Evolutionary conservation across 805 yeast genomes (phyloP).

Genomic region (Saturnispora besseyi): DNA sequence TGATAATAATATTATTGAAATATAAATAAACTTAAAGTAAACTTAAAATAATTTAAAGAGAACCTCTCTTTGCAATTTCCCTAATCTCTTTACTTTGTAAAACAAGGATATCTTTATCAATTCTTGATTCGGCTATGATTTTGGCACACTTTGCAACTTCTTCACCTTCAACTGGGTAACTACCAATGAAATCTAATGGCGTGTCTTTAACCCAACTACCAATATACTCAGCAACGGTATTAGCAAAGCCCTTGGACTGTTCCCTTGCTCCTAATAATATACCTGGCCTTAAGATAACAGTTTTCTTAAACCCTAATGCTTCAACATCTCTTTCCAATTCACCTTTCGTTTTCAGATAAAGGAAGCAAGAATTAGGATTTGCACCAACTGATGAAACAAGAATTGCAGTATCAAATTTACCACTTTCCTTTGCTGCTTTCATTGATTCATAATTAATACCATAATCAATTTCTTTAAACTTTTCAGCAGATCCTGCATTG

Average conservation of each 20-base stretch:
- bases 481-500: constrained; percentile 62
- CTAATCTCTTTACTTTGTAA: constrained; percentile 18
- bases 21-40: background rate
- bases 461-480: constrained; percentile 63
- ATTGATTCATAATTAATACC: constrained; percentile 65
- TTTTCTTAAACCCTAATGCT: constrained; percentile 55
- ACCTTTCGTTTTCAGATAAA: constrained; percentile 65
- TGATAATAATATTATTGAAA: background rate
- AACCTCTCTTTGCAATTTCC: constrained; percentile 12
- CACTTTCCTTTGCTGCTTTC: constrained; percentile 60
- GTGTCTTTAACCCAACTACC: constrained; percentile 30
- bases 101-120: constrained; percentile 23
- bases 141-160: constrained; percentile 53
- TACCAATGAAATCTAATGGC: constrained; percentile 22
- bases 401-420: constrained; percentile 53
- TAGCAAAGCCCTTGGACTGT: constrained; percentile 31
- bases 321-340: constrained; percentile 60
- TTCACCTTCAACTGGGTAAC: constrained; percentile 49
- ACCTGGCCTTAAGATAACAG: constrained; percentile 76
- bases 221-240: constrained; percentile 25
- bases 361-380: constrained; percentile 41
- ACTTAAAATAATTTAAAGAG: background rate
- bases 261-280: constrained; percentile 56
- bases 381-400: constrained; percentile 66
- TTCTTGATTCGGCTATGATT: constrained; percentile 14